These are phyloP conservation scores for Aspergillus novoparasiticus DNA, from an alignment of 2,329 filamentous ascomycete species.

Conservation along the genomic window DNA sequence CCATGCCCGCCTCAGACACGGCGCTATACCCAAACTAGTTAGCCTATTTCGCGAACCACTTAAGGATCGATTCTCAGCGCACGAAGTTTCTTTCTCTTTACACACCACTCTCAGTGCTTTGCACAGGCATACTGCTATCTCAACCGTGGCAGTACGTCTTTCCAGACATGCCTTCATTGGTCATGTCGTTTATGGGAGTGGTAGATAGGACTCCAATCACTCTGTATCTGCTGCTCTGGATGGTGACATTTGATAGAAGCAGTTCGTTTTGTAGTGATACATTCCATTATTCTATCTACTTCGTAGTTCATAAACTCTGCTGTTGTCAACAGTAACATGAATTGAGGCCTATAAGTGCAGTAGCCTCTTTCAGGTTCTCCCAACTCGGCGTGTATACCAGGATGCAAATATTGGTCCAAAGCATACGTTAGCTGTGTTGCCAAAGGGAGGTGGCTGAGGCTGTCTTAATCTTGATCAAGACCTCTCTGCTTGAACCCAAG, in stretches of 20 bases:
- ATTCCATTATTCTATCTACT: conserved; percentile 41
- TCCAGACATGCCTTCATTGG: conserved; percentile 40
- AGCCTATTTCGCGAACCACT: conserved; percentile 18
- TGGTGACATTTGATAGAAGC: conserved; percentile 70
- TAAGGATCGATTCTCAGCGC: conserved; percentile 24
- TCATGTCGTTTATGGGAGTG: conserved; percentile 55
- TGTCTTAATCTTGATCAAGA: not conserved
- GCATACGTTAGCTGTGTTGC: not conserved
- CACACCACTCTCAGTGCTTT: conserved; percentile 45
- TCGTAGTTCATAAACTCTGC: conserved; percentile 5
- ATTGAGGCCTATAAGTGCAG: not conserved
- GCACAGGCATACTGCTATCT: conserved; percentile 41
- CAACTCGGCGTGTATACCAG: not conserved
- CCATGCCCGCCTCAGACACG: not conserved
- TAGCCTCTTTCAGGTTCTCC: not conserved
- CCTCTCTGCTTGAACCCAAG: not conserved
- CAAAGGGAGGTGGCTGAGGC: not conserved
- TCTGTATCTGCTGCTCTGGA: conserved; percentile 90
- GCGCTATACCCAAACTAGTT: conserved; percentile 25
- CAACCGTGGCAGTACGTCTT: conserved; percentile 34
- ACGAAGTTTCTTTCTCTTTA: conserved; percentile 21
- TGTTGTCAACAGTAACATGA: not conserved
- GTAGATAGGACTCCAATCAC: conserved; percentile 64
- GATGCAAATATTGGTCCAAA: not conserved
- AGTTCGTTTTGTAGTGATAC: conserved; percentile 77